phyloP scores from a whole-genome alignment of 1,284 basidiomycete genomes.

The Heterobasidion irregulare region DNA sequence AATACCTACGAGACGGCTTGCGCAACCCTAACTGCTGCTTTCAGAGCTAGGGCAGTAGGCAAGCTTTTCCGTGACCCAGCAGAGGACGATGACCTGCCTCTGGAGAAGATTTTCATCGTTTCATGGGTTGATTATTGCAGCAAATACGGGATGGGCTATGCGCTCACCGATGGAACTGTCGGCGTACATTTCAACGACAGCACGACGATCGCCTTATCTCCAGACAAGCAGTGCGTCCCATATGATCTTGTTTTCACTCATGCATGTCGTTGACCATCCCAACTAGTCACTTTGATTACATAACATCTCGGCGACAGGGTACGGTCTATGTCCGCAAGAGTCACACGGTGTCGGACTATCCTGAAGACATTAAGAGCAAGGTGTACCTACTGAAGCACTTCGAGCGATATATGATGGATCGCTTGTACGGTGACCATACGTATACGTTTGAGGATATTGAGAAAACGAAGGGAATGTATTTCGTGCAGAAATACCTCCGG shows the following conservation, averaged over 20 bases:
- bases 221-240: conserved; percentile 67
- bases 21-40: conserved; percentile 59
- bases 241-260: neutral
- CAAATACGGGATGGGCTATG: conserved; percentile 98
- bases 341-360: conserved; percentile 53
- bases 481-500: conserved; percentile 91
- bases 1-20: conserved; percentile 63
- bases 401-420: conserved; percentile 86
- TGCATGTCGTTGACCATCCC: conserved; percentile 6
- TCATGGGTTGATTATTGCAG: conserved; percentile 98
- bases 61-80: conserved; percentile 59
- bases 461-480: conserved; percentile 79
- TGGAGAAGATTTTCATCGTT: conserved; percentile 85
- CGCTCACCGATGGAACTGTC: conserved; percentile 89
- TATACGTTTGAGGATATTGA: conserved; percentile 73
- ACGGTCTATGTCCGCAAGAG: conserved; percentile 65
- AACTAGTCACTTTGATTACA: conserved; percentile 77
- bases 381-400: conserved; percentile 90
- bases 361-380: conserved; percentile 78
- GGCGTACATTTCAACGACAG: conserved; percentile 97
- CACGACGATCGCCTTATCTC: conserved; percentile 76
- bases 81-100: conserved; percentile 40
- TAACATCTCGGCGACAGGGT: conserved; percentile 56
- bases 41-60: conserved; percentile 54
- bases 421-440: conserved; percentile 72